Evolutionary conservation across 163 green algal species (phyloP).

Genomic region (Botryococcus braunii): DNA sequence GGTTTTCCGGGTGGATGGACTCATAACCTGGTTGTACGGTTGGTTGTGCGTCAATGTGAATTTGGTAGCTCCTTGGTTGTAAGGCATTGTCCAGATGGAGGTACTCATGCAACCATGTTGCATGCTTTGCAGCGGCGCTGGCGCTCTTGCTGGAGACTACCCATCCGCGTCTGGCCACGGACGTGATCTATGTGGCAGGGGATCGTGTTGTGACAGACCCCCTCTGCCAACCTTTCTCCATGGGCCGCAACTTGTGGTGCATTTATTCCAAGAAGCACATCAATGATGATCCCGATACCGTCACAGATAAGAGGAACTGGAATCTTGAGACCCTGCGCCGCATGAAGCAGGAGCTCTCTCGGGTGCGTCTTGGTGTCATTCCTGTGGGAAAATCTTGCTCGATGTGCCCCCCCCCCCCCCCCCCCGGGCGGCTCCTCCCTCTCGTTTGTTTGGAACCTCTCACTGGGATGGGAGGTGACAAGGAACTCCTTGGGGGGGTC

Average conservation of each 20-base stretch:
- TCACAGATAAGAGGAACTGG: slow-evolving; percentile 66
- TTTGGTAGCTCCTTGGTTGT: too few relatives aligned
- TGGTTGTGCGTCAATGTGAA: too few relatives aligned
- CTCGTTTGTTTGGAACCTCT: too few relatives aligned
- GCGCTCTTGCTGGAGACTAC: slow-evolving; percentile 79
- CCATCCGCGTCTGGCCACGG: slow-evolving; percentile 71
- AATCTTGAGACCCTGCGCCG: not conserved
- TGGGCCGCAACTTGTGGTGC: slow-evolving; percentile 95
- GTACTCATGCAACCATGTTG: too few relatives aligned
- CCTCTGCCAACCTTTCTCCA: slow-evolving; percentile 88
- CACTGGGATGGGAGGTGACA: too few relatives aligned
- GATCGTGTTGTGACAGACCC: slow-evolving; percentile 81
- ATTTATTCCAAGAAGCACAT: slow-evolving; percentile 97
- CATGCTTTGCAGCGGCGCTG: slow-evolving; percentile 54
- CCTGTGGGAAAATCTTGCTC: too few relatives aligned
- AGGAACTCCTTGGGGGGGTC: too few relatives aligned
- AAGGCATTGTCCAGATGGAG: too few relatives aligned
- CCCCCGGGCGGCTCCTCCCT: too few relatives aligned
- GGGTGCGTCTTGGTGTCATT: not conserved
- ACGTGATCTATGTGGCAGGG: slow-evolving; percentile 82
- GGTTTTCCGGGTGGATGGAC: too few relatives aligned
- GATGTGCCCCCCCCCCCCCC: too few relatives aligned
- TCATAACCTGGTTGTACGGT: too few relatives aligned
- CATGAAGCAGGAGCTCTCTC: not conserved
- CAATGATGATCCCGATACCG: slow-evolving; percentile 84